These are phyloP conservation scores for Neonectria coccinea DNA, from an alignment of 2,329 filamentous ascomycete species.

Conservation along the genomic window DNA sequence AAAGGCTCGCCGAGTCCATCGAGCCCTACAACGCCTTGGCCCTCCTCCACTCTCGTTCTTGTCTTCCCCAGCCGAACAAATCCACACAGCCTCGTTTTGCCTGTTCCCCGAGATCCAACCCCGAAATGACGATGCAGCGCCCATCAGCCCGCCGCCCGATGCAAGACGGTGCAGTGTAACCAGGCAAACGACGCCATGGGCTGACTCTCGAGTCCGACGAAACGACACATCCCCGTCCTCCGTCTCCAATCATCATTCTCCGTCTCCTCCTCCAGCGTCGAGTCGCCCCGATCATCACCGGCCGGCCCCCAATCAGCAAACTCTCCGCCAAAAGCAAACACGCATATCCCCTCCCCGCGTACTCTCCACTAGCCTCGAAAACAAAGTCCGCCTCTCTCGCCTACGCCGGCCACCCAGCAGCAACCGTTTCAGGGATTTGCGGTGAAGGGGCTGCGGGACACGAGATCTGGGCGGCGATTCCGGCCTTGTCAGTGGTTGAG, in stretches of 20 bases:
- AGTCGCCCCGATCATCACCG: background rate
- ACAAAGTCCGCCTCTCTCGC: background rate
- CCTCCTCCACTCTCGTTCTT: no score
- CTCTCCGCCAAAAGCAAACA: constrained; percentile 10
- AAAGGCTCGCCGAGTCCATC: background rate
- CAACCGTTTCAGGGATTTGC: background rate
- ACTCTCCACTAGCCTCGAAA: background rate
- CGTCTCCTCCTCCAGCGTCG: constrained; percentile 13
- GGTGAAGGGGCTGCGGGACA: background rate
- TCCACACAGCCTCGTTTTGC: background rate
- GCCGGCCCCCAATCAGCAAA: constrained; percentile 1
- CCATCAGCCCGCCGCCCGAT: background rate
- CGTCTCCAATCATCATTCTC: constrained; percentile 7
- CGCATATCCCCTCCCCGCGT: background rate
- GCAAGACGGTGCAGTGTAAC: constrained; percentile 11
- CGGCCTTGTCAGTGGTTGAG: background rate
- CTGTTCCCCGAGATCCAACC: background rate
- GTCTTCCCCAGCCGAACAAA: background rate
- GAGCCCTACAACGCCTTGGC: background rate
- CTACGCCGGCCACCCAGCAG: background rate
- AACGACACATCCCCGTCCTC: background rate
- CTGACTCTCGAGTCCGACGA: constrained; percentile 3
- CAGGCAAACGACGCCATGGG: constrained; percentile 5
- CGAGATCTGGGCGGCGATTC: background rate
- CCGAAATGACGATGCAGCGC: background rate